phyloP scores from a whole-genome alignment of 441 rosid genomes.

The Pelargonium australe region DNA sequence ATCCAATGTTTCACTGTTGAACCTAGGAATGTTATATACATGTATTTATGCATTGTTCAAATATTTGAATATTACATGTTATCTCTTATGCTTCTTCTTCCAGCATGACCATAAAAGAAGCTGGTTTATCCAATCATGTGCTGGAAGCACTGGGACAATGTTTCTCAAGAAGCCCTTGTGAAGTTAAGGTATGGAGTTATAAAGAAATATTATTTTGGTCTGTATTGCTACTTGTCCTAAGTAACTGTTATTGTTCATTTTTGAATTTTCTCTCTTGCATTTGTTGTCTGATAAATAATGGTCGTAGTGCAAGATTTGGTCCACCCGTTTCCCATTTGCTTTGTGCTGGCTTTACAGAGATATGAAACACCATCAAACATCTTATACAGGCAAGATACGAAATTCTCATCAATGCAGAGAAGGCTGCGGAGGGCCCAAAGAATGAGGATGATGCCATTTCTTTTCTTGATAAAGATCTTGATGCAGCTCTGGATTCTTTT shows the following conservation, averaged over 20 bases:
- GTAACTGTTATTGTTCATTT: background rate
- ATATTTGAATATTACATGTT: too few relatives aligned
- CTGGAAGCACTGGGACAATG: constrained; percentile 60
- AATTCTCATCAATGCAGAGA: constrained; percentile 57
- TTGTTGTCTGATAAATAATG: constrained; percentile 33
- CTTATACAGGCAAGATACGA: constrained; percentile 99
- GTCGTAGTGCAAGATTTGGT: constrained; percentile 66
- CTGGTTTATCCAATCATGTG: constrained; percentile 61
- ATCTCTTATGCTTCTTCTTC: constrained; percentile 21
- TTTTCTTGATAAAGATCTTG: constrained; percentile 81
- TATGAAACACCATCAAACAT: constrained; percentile 93
- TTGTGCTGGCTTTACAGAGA: constrained; percentile 84
- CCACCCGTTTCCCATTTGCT: constrained; percentile 85
- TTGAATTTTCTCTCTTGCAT: constrained; percentile 5
- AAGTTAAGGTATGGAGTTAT: constrained; percentile 64
- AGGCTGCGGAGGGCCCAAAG: constrained; percentile 35
- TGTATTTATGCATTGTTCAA: too few relatives aligned
- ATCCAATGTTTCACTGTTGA: too few relatives aligned
- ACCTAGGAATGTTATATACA: too few relatives aligned
- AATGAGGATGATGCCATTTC: constrained; percentile 42
- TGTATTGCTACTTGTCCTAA: background rate
- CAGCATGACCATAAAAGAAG: constrained; percentile 73
- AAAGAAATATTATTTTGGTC: background rate
- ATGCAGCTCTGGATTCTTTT: constrained; percentile 96
- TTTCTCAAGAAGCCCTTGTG: constrained; percentile 59